Conservation (phyloP, 2,329 filamentous ascomycete species). For the Pseudophaeomoniella oleicola region DNA sequence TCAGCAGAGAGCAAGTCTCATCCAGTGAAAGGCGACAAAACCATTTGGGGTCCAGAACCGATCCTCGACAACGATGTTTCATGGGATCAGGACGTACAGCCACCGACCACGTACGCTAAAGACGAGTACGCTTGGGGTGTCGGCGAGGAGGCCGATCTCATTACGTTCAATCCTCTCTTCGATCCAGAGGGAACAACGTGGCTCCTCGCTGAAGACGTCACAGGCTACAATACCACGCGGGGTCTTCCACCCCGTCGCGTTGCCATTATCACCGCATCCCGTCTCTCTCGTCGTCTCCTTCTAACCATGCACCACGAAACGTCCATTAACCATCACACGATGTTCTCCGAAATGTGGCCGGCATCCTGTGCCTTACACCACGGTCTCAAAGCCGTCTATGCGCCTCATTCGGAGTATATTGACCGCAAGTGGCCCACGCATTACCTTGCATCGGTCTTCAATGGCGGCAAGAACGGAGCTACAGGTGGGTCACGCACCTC, state of each 20-base stretch:
- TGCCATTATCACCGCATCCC: conserved; percentile 75
- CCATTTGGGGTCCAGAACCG: conserved; percentile 74
- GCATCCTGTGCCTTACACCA: conserved; percentile 77
- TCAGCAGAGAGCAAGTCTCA: conserved; percentile 11
- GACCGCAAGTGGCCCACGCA: conserved; percentile 74
- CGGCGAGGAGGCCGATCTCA: conserved; percentile 78
- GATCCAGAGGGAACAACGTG: conserved; percentile 79
- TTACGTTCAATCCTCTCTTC: conserved; percentile 84
- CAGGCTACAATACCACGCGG: conserved; percentile 58
- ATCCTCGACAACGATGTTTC: conserved; percentile 49
- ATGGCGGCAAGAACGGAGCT: conserved; percentile 61
- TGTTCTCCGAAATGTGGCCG: conserved; percentile 96
- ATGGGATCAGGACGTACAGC: conserved; percentile 60
- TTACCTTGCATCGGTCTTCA: conserved; percentile 66
- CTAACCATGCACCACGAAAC: conserved; percentile 86
- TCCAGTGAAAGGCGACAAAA: conserved; percentile 36
- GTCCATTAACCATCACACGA: conserved; percentile 67
- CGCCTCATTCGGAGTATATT: conserved; percentile 75
- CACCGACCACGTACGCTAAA: conserved; percentile 58
- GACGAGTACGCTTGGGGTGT: conserved; percentile 80
- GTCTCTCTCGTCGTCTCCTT: conserved; percentile 68
- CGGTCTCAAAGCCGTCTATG: conserved; percentile 82
- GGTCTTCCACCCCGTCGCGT: conserved; percentile 56
- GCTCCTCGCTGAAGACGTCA: conserved; percentile 69
- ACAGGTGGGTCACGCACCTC: conserved; percentile 58